Evolutionary conservation across 2,329 filamentous ascomycete species (phyloP).

Genomic region (Dothideomycetes sp.): DNA sequence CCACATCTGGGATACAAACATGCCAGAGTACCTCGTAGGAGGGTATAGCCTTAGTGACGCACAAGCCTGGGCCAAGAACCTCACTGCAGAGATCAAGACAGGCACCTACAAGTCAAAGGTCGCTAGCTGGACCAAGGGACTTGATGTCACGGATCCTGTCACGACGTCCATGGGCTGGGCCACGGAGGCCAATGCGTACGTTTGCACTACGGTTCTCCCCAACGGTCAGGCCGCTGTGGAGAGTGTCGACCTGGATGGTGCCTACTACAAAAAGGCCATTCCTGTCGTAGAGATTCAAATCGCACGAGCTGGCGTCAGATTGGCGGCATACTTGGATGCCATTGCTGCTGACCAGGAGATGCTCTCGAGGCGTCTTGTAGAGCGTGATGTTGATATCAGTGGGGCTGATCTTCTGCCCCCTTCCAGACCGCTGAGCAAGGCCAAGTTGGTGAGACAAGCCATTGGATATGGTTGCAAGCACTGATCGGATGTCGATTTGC

Average conservation of each 20-base stretch:
- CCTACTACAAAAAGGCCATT: slow-evolving; percentile 23
- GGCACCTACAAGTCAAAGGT: slow-evolving; percentile 25
- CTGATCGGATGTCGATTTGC: too few relatives aligned
- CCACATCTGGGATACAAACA: slow-evolving; percentile 33
- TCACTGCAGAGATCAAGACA: slow-evolving; percentile 26
- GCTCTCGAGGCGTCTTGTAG: neutral
- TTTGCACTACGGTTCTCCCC: slow-evolving; percentile 31
- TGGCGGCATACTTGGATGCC: slow-evolving; percentile 25
- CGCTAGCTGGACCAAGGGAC: slow-evolving; percentile 24
- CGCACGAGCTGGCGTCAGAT: slow-evolving; percentile 29
- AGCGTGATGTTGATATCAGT: slow-evolving; percentile 8
- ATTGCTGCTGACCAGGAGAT: slow-evolving; percentile 15
- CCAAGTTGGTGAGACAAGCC: slow-evolving; percentile 15
- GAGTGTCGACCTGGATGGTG: slow-evolving; percentile 23
- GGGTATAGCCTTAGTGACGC: slow-evolving; percentile 28
- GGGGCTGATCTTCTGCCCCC: slow-evolving; percentile 11
- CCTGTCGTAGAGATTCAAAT: slow-evolving; percentile 31
- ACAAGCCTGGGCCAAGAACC: slow-evolving; percentile 24
- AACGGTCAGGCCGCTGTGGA: slow-evolving; percentile 25
- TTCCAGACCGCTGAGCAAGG: slow-evolving; percentile 12
- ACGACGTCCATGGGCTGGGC: slow-evolving; percentile 30
- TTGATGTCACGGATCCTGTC: slow-evolving; percentile 25
- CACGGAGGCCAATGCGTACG: slow-evolving; percentile 29
- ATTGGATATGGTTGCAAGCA: slow-evolving; percentile 14
- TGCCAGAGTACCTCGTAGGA: slow-evolving; percentile 30